Conservation (phyloP, 2,329 filamentous ascomycete species). For the Penicillium sp. region DNA sequence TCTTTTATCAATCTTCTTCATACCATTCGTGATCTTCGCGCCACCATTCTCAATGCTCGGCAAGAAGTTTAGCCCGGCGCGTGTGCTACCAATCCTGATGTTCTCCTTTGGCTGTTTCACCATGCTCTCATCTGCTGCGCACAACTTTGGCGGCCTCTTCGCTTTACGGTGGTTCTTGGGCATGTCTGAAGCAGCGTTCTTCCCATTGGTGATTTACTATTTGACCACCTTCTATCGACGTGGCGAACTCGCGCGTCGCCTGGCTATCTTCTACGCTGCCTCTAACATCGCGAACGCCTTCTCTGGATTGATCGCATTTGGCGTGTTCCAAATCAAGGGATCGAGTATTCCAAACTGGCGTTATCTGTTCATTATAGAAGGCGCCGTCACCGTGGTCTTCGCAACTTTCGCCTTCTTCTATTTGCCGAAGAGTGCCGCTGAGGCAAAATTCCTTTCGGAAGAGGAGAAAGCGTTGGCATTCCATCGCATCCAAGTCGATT, state of each 20-base stretch:
- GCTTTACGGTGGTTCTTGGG: slow-evolving; percentile 69
- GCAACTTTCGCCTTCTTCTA: slow-evolving; percentile 68
- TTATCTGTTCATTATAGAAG: slow-evolving; percentile 59
- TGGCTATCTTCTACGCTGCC: slow-evolving; percentile 75
- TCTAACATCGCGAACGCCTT: slow-evolving; percentile 72
- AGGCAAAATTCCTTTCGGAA: slow-evolving; percentile 64
- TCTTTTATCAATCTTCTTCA: slow-evolving; percentile 70
- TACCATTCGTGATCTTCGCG: slow-evolving; percentile 71
- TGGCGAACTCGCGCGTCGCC: slow-evolving; percentile 67
- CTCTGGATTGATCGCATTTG: slow-evolving; percentile 59
- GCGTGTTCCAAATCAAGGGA: slow-evolving; percentile 59
- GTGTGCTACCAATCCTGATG: slow-evolving; percentile 68
- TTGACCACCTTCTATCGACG: slow-evolving; percentile 68
- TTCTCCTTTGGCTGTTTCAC: slow-evolving; percentile 66
- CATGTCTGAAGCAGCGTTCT: slow-evolving; percentile 68
- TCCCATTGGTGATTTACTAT: slow-evolving; percentile 68
- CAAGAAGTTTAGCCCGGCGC: slow-evolving; percentile 65
- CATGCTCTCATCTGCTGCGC: slow-evolving; percentile 55
- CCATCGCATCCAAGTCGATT: slow-evolving; percentile 74
- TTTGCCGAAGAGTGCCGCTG: slow-evolving; percentile 63
- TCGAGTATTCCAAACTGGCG: slow-evolving; percentile 52
- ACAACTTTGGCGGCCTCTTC: slow-evolving; percentile 66
- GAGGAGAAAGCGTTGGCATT: slow-evolving; percentile 69
- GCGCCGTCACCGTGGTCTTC: slow-evolving; percentile 59
- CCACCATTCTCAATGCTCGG: slow-evolving; percentile 66